Evolutionary conservation across 1,284 basidiomycete species (phyloP), one percentile per base, ranked within the genome.

Genomic region (Papiliotrema fonsecae): DNA sequence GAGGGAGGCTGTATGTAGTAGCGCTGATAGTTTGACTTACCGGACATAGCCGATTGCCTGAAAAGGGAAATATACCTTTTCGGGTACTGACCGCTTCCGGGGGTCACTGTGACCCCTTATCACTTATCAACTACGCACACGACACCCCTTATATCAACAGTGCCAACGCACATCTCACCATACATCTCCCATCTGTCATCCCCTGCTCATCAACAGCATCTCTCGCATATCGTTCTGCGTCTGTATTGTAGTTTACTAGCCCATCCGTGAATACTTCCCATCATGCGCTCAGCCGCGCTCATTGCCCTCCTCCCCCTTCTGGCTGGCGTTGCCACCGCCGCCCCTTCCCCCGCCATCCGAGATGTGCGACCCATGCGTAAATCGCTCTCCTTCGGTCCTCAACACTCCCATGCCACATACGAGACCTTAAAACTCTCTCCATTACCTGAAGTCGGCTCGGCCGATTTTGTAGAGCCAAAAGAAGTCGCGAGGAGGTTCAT

Each of bases 331-430:
- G 50, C 57, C 47, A 43, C 61, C 28, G 54, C 56, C 34, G 34
- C 31, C 34, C 32, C 38, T 19, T 21, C 28, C 21, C 36, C 47
- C 6, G 14, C 32, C 13, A 14, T 18, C 18, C 44, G 35, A 5
- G 21, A 24, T n/a, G 22, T 16, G 4, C 35, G 35, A 25, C 41
- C 36, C 22, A 28, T 53, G 28, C 81, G 88, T 62, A 89, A 90
- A 82, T 81, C 87, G 0, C 78, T 90, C 42, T 81, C 82, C 11
- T 91, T 89, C 65, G 88, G 88, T 10, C 85, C 87, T 14, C 73
- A 77, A 19, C 83, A 83, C 56, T 79, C 82, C 11, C 84, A 88
- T 65, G 82, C 85, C 6, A 77, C 78, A 37, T 89, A 84, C 74
- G 72, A 77, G 51, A 74, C 81, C 18, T 76, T 68, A 53, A 79